Evolutionary conservation across 257 asterid species (phyloP), one percentile per base, ranked within the genome.

Genomic region (Phtheirospermum japonicum): DNA sequence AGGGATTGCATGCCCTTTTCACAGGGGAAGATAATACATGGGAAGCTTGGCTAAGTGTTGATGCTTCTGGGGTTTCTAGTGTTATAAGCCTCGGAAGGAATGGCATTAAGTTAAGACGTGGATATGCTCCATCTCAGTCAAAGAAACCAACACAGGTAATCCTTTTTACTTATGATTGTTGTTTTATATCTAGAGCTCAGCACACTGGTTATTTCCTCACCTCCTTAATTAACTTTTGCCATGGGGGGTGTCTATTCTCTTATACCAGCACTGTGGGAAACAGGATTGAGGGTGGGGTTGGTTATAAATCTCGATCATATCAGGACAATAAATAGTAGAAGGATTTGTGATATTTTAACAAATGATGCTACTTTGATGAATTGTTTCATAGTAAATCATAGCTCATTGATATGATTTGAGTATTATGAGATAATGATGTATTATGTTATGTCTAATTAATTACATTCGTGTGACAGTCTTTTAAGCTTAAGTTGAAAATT

Each of bases 21-120:
- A 89, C 94, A 23, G 97, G 99, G 63, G 99, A 93, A 76, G 97
- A 93, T 81, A 87, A 82, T 70, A 83, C 97, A 51, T 93, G 99
- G 97, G 99, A 93, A 75, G 97, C 96, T 60, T 89, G 97, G 97
- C 79, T 93, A 68, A 76, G 63, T 79, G 79, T 62, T 60, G 89
- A 85, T 70, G 65, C 88, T 69, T 85, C 99, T 79, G 94, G 96
- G 39, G 72, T 89, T 71, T 78, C 87, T 32, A 64, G 72, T 74
- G 76, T 79, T 66, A 67, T 87, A 67, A 73, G 70, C 65, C 49
- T 80, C 31, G 80, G 85, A 51, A 73, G 80, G 71, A 83, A 71
- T 37, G 79, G 81, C 67, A 69, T 83, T 49, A 82, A 87, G 80
- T 76, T 93, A 70, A 85, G 99, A 69, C 99, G 97, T 73, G 99